A percentile compares a stretch with the other conserved stretches of the same genome.
These are phyloP conservation scores for Berberis vulgaris DNA, from an alignment of 164 flowering plant species.

Conservation along the genomic window DNA sequence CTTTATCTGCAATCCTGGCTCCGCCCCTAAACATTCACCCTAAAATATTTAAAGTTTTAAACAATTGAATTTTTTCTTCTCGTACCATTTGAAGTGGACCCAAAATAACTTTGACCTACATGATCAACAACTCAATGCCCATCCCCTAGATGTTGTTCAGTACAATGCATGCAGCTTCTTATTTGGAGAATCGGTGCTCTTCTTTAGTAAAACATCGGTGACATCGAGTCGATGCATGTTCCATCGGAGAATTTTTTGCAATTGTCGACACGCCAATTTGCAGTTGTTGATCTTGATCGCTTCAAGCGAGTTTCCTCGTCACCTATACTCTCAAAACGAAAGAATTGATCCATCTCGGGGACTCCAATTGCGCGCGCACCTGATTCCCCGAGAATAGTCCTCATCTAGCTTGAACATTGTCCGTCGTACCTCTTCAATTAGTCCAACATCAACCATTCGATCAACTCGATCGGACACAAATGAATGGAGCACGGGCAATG, in stretches of 20 bases:
- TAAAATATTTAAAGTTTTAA: too few relatives aligned
- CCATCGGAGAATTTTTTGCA: conserved; percentile 55
- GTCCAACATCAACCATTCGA: conserved; percentile 51
- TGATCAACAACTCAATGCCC: too few relatives aligned
- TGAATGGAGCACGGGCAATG: conserved; percentile 38
- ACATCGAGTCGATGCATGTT: conserved; percentile 49
- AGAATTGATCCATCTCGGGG: conserved; percentile 49
- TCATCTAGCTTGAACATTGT: conserved; percentile 31
- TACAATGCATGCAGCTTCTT: too few relatives aligned
- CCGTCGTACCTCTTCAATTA: conserved; percentile 44
- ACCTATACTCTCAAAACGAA: conserved; percentile 17
- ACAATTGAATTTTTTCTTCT: too few relatives aligned
- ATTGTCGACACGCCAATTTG: conserved; percentile 40
- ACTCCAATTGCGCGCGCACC: conserved; percentile 69
- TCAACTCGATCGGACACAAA: conserved; percentile 54
- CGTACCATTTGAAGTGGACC: too few relatives aligned
- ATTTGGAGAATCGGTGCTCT: conserved; percentile 2
- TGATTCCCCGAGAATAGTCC: conserved; percentile 48
- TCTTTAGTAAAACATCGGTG: conserved; percentile 39
- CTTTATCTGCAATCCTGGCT: too few relatives aligned
- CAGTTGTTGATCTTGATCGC: conserved; percentile 47
- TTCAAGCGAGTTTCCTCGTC: conserved; percentile 13
- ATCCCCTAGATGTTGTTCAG: too few relatives aligned
- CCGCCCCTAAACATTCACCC: too few relatives aligned
- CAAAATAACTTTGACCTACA: too few relatives aligned